Conservation (phyloP, 2,329 filamentous ascomycete genomes). For the Fragosphaeria purpurea region DNA sequence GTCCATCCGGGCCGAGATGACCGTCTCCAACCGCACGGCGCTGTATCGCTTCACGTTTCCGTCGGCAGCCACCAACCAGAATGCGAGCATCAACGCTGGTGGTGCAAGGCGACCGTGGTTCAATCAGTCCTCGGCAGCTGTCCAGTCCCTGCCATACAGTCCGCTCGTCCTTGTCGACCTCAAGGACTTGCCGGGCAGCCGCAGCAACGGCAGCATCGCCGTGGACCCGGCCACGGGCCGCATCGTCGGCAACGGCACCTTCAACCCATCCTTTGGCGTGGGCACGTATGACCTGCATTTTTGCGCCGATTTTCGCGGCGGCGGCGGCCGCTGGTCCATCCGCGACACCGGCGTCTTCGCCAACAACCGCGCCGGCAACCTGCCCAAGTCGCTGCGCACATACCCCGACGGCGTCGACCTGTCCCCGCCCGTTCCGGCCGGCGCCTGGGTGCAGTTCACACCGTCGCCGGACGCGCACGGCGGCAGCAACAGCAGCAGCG, state of each 20-base stretch:
- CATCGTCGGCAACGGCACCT: constrained; percentile 47
- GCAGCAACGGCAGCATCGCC: constrained; percentile 36
- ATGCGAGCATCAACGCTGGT: constrained; percentile 7
- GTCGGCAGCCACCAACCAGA: constrained; percentile 10
- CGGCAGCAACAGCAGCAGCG: background rate
- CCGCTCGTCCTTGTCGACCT: constrained; percentile 51
- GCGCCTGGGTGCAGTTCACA: constrained; percentile 47
- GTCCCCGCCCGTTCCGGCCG: constrained; percentile 30
- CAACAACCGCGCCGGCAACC: constrained; percentile 28
- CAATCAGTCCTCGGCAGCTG: too few species aligned
- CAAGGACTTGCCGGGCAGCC: constrained; percentile 46
- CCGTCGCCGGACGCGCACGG: constrained; percentile 14
- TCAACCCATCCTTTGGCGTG: constrained; percentile 51
- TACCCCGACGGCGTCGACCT: constrained; percentile 9
- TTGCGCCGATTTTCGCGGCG: constrained; percentile 47
- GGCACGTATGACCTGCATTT: constrained; percentile 49
- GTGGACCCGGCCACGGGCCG: constrained; percentile 41
- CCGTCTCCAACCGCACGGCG: constrained; percentile 49
- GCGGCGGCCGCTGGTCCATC: constrained; percentile 5
- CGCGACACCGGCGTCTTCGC: constrained; percentile 28
- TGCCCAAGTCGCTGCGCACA: constrained; percentile 23
- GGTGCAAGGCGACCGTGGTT: too few species aligned
- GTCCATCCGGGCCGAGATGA: constrained; percentile 48
- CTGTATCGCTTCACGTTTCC: constrained; percentile 53
- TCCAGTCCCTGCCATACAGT: background rate